phyloP scores from a whole-genome alignment of 192 early-diverging fungal species.

The Borealophlyctis nickersoniae region DNA sequence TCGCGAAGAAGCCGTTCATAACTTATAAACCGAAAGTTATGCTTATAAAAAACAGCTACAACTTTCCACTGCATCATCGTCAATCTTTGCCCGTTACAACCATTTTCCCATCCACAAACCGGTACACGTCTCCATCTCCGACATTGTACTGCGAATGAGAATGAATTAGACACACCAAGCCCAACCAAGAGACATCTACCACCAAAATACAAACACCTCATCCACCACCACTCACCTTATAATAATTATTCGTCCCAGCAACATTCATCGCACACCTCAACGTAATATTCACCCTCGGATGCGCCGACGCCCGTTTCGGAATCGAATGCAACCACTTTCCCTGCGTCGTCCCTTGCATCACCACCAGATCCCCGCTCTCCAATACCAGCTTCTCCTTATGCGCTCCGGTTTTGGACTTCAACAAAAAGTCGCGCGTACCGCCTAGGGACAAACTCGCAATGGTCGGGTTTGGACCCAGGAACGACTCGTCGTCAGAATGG shows the following conservation, averaged over 20 bases:
- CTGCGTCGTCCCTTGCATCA: slow-evolving; percentile 13
- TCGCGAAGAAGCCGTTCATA: too few species aligned
- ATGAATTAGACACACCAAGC: too few species aligned
- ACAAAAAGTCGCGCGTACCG: slow-evolving; percentile 10
- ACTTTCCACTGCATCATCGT: too few species aligned
- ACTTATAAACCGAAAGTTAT: too few species aligned
- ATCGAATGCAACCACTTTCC: slow-evolving; percentile 10
- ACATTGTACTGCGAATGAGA: too few species aligned
- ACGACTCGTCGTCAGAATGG: slow-evolving; percentile 15
- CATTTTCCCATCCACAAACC: too few species aligned
- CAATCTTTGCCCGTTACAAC: too few species aligned
- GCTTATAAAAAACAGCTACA: too few species aligned
- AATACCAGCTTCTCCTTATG: slow-evolving; percentile 14
- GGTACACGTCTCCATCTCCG: too few species aligned
- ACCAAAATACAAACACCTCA: too few species aligned
- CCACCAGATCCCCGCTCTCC: slow-evolving; percentile 7
- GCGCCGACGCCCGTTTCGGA: slow-evolving; percentile 5
- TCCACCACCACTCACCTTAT: slow-evolving; percentile 11
- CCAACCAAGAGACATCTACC: too few species aligned
- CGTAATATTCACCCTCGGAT: slow-evolving; percentile 12
- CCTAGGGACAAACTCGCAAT: slow-evolving; percentile 14
- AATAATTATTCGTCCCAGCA: slow-evolving; percentile 16
- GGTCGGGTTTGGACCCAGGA: slow-evolving; percentile 9
- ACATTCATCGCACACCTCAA: slow-evolving; percentile 15
- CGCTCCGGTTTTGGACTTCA: slow-evolving; percentile 6